These are phyloP conservation scores for Aspergillus leporis DNA, from an alignment of 495 filamentous ascomycete genomes.

Conservation along the genomic window DNA sequence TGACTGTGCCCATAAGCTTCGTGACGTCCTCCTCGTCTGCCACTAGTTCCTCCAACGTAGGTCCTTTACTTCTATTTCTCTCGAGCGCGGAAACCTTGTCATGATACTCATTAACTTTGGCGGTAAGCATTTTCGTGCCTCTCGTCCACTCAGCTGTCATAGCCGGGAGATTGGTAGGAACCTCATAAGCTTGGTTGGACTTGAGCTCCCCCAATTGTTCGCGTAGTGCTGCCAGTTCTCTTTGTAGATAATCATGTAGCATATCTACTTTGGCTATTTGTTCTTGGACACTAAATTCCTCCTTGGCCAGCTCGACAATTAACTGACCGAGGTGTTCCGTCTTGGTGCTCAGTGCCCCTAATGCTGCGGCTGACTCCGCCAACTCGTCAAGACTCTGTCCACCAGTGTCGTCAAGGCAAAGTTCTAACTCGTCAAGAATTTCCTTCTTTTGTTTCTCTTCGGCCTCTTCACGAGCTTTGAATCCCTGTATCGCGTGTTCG, in stretches of 20 bases:
- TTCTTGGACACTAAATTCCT: constrained; percentile 40
- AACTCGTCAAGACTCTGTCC: constrained; percentile 39
- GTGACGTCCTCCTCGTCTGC: constrained; percentile 45
- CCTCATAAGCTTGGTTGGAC: constrained; percentile 49
- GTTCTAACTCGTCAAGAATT: constrained; percentile 41
- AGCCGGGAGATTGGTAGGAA: constrained; percentile 50
- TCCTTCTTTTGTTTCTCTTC: constrained; percentile 38
- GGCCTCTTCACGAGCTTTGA: constrained; percentile 31
- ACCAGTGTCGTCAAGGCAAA: constrained; percentile 41
- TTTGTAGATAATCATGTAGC: constrained; percentile 45
- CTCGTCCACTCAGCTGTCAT: constrained; percentile 64
- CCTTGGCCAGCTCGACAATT: constrained; percentile 44
- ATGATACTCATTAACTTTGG: constrained; percentile 59
- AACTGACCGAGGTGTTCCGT: constrained; percentile 38
- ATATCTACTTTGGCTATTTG: constrained; percentile 59
- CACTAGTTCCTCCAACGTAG: constrained; percentile 52
- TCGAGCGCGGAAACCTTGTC: constrained; percentile 48
- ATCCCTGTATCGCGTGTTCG: constrained; percentile 38
- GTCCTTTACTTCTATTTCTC: constrained; percentile 34
- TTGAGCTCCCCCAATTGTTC: constrained; percentile 41
- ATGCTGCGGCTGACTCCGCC: constrained; percentile 33
- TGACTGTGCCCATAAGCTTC: constrained; percentile 36
- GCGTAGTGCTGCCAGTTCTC: constrained; percentile 39
- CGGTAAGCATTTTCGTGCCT: constrained; percentile 55
- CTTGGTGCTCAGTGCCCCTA: constrained; percentile 37